Conservation (phyloP, 352 stramenopile species). For the Pythium chondricola region DNA sequence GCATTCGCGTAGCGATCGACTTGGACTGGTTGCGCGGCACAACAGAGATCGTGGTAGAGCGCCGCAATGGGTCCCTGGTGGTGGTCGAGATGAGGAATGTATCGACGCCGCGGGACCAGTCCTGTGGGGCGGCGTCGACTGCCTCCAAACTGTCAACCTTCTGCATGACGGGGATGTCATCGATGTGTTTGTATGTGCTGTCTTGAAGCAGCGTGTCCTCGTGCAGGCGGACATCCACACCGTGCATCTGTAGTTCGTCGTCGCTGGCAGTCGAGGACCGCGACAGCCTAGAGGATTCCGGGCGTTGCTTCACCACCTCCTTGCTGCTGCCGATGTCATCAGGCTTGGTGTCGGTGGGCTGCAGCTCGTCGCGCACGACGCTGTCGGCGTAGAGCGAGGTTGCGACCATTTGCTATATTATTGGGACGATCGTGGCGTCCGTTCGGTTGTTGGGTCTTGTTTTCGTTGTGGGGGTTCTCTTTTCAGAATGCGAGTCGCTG, state of each 20-base stretch:
- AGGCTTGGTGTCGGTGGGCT: too few relatives aligned
- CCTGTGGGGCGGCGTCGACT: neutral
- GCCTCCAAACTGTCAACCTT: constrained; percentile 10
- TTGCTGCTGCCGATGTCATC: neutral
- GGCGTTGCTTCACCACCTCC: neutral
- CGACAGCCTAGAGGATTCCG: constrained; percentile 7
- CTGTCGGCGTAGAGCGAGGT: too few relatives aligned
- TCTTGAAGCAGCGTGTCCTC: neutral
- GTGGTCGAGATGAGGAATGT: neutral
- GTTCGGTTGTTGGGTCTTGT: too few relatives aligned
- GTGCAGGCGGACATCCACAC: constrained; percentile 3
- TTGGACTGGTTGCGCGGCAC: constrained; percentile 10
- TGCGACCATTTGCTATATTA: too few relatives aligned
- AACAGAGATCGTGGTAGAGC: constrained; percentile 47
- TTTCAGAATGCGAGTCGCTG: too few relatives aligned
- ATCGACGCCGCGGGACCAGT: too few relatives aligned
- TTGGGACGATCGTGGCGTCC: too few relatives aligned
- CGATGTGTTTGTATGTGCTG: neutral
- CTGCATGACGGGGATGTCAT: constrained; percentile 15
- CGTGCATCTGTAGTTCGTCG: neutral
- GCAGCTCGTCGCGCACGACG: too few relatives aligned
- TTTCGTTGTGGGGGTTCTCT: neutral
- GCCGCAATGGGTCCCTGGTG: constrained; percentile 27
- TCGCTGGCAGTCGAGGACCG: constrained; percentile 6
- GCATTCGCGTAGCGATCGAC: constrained; percentile 2